Base-by-base conservation (phyloP, 768 basidiomycete species). In the Amanita jacksonii region DNA sequence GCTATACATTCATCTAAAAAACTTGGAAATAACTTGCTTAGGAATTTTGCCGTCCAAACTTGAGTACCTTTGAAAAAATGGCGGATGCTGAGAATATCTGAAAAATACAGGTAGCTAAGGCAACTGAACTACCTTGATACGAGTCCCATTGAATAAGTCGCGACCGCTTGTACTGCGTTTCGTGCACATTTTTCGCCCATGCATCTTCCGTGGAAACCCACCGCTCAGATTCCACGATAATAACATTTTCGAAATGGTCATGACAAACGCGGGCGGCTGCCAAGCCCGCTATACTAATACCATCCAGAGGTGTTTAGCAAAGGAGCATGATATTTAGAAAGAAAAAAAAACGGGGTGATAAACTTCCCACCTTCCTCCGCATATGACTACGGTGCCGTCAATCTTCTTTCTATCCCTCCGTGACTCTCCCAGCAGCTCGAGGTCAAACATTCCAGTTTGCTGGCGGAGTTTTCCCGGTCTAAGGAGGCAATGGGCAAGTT, bases 91-190 rank as follows among this genome's bases (percentile, higher is more conserved):
- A 15, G 15, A n/a, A 34, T 6, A 15, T 15, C 8, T 31, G 28
- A 31, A 7, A 8, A 13, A 8, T 31, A 31, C 28, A 36, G 27
- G 12, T 12, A 28, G 12, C 12, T 6, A 28, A 28, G 27, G 6
- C 27, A 6, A 28, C 7, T 28, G 27, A 28, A 12, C 12, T 22
- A 20, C 18, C 37, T 38, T 38, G 37, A 16, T 15, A 20, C 16
- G 37, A 19, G 7, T 38, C 37, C 37, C 37, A 38, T 19, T 38
- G 37, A 9, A 38, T 38, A n/a, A 38, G 37, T 7, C 37, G 37
- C n/a, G 16, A 15, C 7, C 37, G 16, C 19, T 38, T 38, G 20
- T 38, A 7, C n/a, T 38, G 37, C 37, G 7, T 7, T 38, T 38
- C 37, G 5, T 4, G 7, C 18, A 38, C 37, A 19, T 38, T 38